Conservation (phyloP, 306 rosid species). For the Acacia melanoxylon region DNA sequence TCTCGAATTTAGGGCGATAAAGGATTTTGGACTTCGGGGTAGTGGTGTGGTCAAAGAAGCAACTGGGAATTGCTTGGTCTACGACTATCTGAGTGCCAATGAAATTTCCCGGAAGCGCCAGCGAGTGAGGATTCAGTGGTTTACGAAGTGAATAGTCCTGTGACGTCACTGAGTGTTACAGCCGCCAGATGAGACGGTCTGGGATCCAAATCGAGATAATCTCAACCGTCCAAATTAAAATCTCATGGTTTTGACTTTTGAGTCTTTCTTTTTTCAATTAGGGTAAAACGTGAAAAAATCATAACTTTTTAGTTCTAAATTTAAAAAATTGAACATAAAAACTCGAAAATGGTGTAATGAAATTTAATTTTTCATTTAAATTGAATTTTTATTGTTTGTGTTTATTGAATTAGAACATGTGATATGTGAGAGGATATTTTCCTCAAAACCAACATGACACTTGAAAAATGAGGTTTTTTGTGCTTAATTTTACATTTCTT, state of each 20-base stretch:
- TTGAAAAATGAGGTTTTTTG: too few relatives aligned
- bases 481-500: neutral
- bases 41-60: conserved; percentile 55
- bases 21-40: neutral
- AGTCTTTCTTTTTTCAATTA: neutral
- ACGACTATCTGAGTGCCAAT: neutral
- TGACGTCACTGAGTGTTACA: neutral
- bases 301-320: neutral
- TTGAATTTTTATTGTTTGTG: neutral
- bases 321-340: neutral
- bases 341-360: neutral
- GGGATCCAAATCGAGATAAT: neutral
- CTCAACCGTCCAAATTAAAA: neutral
- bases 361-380: neutral
- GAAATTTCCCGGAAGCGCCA: conserved; percentile 32
- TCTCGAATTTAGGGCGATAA: neutral
- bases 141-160: neutral
- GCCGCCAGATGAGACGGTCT: neutral
- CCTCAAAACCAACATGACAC: too few relatives aligned
- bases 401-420: too few relatives aligned
- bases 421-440: too few relatives aligned
- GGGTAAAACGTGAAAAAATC: neutral
- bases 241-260: too few relatives aligned
- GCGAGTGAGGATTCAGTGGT: conserved; percentile 17
- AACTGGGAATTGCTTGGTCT: neutral